Conservation (phyloP, 805 yeast genomes). For the Lipomyces sp. region DNA sequence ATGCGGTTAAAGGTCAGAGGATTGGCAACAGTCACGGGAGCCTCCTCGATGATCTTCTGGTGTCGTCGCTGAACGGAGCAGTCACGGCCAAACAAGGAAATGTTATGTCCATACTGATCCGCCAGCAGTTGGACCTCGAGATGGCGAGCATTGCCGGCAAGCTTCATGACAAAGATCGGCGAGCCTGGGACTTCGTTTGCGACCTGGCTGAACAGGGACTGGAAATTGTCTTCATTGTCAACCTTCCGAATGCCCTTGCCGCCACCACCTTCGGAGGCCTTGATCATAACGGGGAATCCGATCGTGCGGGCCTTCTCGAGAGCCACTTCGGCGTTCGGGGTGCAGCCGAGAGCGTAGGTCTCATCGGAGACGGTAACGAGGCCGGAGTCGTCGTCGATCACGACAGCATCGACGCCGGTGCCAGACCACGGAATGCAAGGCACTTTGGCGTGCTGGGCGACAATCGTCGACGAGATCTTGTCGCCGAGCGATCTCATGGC, state of each 20-base stretch:
- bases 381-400: constrained; percentile 61
- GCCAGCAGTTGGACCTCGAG: constrained; percentile 96
- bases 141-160: constrained; percentile 97
- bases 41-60: constrained; percentile 98
- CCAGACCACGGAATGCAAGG: constrained; percentile 99
- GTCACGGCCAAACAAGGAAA: constrained; percentile 96
- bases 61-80: constrained; percentile 99
- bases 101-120: constrained; percentile 97
- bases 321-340: constrained; percentile 83
- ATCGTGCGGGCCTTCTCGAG: constrained; percentile 75
- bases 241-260: constrained; percentile 99
- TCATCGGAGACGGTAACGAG: constrained; percentile 86
- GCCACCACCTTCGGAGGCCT: constrained; percentile 99
- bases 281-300: constrained; percentile 98
- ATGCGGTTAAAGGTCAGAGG: constrained; percentile 78
- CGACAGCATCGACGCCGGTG: constrained; percentile 86
- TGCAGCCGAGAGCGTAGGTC: constrained; percentile 85
- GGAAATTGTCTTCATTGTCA: constrained; percentile 75
- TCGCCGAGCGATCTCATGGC: constrained; percentile 99
- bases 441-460: constrained; percentile 96
- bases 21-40: constrained; percentile 94
- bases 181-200: constrained; percentile 98
- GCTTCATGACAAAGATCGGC: constrained; percentile 95
- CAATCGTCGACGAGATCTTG: constrained; percentile 95
- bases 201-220: constrained; percentile 81